phyloP scores from a whole-genome alignment of 805 yeast genomes.

The Candida boleticola region DNA sequence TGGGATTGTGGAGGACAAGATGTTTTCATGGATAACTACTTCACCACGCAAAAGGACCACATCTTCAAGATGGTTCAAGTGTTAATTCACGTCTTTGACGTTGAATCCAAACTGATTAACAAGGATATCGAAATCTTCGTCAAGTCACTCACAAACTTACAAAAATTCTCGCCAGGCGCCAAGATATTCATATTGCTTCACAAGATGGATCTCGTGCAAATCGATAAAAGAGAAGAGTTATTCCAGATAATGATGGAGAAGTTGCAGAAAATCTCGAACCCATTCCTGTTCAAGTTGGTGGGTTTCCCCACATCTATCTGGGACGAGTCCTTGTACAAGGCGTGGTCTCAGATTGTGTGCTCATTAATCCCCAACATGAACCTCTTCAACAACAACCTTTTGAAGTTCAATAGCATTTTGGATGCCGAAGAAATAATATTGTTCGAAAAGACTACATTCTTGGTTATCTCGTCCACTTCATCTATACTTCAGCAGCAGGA shows the following conservation, averaged over 20 bases:
- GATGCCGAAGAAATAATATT: constrained; percentile 88
- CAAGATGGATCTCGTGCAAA: constrained; percentile 93
- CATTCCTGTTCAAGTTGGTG: constrained; percentile 58
- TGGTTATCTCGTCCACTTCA: constrained; percentile 68
- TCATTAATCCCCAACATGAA: constrained; percentile 91
- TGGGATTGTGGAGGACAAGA: constrained; percentile 99
- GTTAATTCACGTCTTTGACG: constrained; percentile 92
- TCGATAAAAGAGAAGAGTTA: constrained; percentile 79
- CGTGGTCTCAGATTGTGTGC: constrained; percentile 96
- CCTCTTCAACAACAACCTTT: constrained; percentile 70
- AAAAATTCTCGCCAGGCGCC: constrained; percentile 84
- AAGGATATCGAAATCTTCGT: constrained; percentile 92
- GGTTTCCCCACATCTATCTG: constrained; percentile 96
- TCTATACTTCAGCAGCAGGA: constrained; percentile 30
- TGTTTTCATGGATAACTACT: constrained; percentile 91
- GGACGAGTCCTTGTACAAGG: constrained; percentile 94
- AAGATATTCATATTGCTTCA: constrained; percentile 89
- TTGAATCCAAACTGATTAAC: constrained; percentile 84
- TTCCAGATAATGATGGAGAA: constrained; percentile 83
- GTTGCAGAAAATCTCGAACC: constrained; percentile 69
- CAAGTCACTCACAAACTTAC: constrained; percentile 76
- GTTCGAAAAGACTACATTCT: constrained; percentile 90
- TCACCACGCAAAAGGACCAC: constrained; percentile 84
- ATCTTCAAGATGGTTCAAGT: constrained; percentile 96
- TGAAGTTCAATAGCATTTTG: constrained; percentile 67